phyloP scores from a whole-genome alignment of 495 filamentous ascomycete genomes.

The Lepraria neglecta region DNA sequence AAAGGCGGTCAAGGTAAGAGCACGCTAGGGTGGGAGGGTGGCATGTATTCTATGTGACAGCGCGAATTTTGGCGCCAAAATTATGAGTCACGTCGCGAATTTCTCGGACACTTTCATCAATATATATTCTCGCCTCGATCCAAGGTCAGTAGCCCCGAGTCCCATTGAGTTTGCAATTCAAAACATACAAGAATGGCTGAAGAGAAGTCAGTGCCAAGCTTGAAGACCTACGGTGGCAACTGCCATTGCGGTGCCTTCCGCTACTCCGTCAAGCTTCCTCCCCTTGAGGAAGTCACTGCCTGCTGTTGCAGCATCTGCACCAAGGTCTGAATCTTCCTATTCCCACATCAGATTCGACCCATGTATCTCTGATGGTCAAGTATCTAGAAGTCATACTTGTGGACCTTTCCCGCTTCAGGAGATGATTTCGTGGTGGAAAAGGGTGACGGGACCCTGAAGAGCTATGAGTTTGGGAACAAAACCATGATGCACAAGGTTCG shows the following conservation, averaged over 20 bases:
- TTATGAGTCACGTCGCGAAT: too few species aligned
- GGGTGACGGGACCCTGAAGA: constrained; percentile 13
- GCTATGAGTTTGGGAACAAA: constrained; percentile 4
- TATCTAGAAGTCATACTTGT: constrained; percentile 10
- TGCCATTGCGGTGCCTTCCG: constrained; percentile 17
- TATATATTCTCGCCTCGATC: too few species aligned
- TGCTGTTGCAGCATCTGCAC: constrained; percentile 7
- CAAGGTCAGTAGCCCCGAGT: not conserved
- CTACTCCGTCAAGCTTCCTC: constrained; percentile 9
- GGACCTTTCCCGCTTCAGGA: not conserved
- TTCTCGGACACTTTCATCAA: too few species aligned
- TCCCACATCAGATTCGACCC: not conserved
- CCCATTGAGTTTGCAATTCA: too few species aligned
- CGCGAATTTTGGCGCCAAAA: too few species aligned
- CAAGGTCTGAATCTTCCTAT: not conserved
- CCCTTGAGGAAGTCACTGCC: not conserved
- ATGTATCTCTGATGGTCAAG: not conserved
- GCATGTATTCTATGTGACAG: too few species aligned
- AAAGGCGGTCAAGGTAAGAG: too few species aligned
- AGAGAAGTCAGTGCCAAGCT: not conserved
- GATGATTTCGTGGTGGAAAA: constrained; percentile 17
- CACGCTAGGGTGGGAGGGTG: too few species aligned
- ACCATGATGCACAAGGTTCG: constrained; percentile 1
- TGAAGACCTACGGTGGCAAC: constrained; percentile 11
- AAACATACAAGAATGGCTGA: not conserved